A percentile compares a stretch with the other conserved stretches of the same genome.
phyloP scores from a whole-genome alignment of 192 early-diverging fungal species.

The Podila epicladia region DNA sequence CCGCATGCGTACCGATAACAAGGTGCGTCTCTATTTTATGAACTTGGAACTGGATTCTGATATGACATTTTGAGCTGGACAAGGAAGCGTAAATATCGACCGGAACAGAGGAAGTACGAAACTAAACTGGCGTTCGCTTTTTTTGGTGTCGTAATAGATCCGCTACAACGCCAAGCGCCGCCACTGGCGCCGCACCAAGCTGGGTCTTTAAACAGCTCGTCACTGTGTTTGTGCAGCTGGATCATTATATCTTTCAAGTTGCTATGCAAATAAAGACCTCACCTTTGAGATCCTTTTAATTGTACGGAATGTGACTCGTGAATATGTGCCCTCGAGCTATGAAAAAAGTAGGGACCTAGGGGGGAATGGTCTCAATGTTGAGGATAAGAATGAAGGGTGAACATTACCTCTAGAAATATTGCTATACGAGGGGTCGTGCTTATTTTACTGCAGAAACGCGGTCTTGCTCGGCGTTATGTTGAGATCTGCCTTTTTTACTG shows the following conservation, averaged over 20 bases:
- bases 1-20: slow-evolving; percentile 94
- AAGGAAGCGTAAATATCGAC: neutral
- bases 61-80: too few species aligned
- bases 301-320: too few species aligned
- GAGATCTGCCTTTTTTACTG: too few species aligned
- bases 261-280: slow-evolving; percentile 10
- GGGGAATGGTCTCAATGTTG: too few species aligned
- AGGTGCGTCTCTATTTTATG: slow-evolving; percentile 70
- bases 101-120: neutral
- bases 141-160: slow-evolving; percentile 11
- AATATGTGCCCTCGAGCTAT: too few species aligned
- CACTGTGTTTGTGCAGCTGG: slow-evolving; percentile 16
- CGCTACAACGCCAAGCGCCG: slow-evolving; percentile 99
- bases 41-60: neutral
- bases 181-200: slow-evolving; percentile 99
- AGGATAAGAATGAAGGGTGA: too few species aligned
- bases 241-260: slow-evolving; percentile 42
- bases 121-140: neutral
- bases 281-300: neutral
- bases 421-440: too few species aligned
- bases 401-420: too few species aligned
- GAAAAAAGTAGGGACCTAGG: too few species aligned
- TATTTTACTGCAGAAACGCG: too few species aligned
- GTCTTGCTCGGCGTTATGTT: too few species aligned
- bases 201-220: slow-evolving; percentile 81